phyloP scores from a whole-genome alignment of 805 yeast genomes.

The Kuraishia cidri region DNA sequence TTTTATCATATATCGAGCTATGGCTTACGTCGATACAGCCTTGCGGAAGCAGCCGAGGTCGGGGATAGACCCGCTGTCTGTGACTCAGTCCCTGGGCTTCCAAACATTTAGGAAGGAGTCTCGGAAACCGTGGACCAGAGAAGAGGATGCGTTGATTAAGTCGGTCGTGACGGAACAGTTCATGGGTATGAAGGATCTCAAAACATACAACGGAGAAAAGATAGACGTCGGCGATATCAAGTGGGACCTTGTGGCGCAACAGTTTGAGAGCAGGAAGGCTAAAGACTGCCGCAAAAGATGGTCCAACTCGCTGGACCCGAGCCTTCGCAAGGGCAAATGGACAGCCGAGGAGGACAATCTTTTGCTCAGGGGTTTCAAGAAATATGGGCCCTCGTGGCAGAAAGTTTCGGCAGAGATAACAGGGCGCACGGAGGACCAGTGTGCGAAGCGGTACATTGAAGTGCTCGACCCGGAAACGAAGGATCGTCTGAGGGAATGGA shows the following conservation, averaged over 20 bases:
- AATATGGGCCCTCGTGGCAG: constrained; percentile 80
- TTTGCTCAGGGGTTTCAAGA: constrained; percentile 52
- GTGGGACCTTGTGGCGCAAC: constrained; percentile 54
- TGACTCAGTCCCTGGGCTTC: constrained; percentile 67
- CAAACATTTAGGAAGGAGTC: constrained; percentile 59
- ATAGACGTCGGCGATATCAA: constrained; percentile 33
- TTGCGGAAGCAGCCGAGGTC: too few relatives aligned
- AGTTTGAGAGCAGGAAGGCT: constrained; percentile 45
- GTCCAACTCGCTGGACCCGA: constrained; percentile 81
- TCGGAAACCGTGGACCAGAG: constrained; percentile 66
- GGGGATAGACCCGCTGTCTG: constrained; percentile 45
- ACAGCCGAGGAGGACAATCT: constrained; percentile 68
- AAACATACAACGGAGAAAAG: constrained; percentile 12
- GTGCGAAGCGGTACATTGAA: constrained; percentile 85
- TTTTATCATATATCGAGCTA: too few relatives aligned
- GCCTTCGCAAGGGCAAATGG: constrained; percentile 80
- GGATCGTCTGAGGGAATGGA: constrained; percentile 76
- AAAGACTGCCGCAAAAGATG: constrained; percentile 86
- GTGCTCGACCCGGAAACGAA: constrained; percentile 77
- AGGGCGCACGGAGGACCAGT: constrained; percentile 91
- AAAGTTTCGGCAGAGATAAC: constrained; percentile 67
- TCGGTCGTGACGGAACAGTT: constrained; percentile 26
- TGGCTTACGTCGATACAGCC: too few relatives aligned
- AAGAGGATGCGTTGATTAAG: constrained; percentile 55
- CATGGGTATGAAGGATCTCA: constrained; percentile 9